These are phyloP conservation scores for Dipodascus geniculatus DNA, from an alignment of 805 yeast genomes.

Conservation along the genomic window DNA sequence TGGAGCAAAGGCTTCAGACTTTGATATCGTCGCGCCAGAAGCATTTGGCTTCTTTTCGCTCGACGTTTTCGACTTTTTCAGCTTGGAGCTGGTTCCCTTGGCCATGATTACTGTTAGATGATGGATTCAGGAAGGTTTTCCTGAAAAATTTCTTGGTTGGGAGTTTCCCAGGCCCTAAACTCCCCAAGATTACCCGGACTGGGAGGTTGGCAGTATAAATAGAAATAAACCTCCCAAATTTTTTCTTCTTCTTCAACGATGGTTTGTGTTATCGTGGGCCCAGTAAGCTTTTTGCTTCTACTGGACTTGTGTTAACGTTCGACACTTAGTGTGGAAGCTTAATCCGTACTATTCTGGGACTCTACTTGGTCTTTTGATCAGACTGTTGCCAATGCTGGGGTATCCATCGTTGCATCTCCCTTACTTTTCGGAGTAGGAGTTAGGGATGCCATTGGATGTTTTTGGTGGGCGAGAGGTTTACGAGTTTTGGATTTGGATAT, in stretches of 20 bases:
- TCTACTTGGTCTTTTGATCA: background rate
- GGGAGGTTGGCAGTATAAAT: background rate
- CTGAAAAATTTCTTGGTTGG: background rate
- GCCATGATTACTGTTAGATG: too few relatives aligned
- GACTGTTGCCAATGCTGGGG: constrained; percentile 3
- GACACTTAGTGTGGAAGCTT: constrained; percentile 13
- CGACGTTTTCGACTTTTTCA: background rate
- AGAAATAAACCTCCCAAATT: background rate
- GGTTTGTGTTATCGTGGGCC: background rate
- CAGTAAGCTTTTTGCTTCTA: background rate
- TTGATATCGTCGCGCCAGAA: background rate
- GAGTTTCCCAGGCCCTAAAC: background rate
- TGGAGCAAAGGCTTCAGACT: constrained; percentile 4
- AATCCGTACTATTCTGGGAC: background rate
- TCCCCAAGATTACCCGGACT: background rate
- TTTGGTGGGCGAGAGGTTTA: constrained; percentile 9
- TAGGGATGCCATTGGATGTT: constrained; percentile 16
- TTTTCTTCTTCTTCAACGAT: constrained; percentile 8
- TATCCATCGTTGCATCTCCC: constrained; percentile 10
- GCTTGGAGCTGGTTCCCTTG: background rate
- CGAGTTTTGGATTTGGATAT: constrained; percentile 8
- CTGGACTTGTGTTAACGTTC: constrained; percentile 2
- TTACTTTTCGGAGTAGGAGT: constrained; percentile 15
- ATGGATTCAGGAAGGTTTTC: background rate
- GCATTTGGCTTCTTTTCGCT: background rate